phyloP scores from a whole-genome alignment of 2,329 filamentous ascomycete genomes.

The Botrytis sinoallii region DNA sequence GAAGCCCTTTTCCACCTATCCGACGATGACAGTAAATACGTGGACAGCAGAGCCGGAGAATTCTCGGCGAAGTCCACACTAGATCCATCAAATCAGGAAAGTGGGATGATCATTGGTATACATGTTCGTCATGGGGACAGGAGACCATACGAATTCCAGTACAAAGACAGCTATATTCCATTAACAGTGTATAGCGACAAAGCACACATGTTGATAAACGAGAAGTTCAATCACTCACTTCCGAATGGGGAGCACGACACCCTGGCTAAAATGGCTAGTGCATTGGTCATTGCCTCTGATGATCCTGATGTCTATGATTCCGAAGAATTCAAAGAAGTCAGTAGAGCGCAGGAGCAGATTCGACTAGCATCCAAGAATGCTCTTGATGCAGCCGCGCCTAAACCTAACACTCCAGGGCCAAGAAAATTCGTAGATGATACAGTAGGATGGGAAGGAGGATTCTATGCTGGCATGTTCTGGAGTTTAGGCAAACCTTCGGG shows the following conservation, averaged over 20 bases:
- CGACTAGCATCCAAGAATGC: conserved; percentile 64
- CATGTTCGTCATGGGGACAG: conserved; percentile 79
- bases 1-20: conserved; percentile 70
- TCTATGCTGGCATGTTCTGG: conserved; percentile 80
- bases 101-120: conserved; percentile 61
- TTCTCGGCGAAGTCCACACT: conserved; percentile 48
- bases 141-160: conserved; percentile 74
- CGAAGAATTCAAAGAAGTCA: conserved; percentile 56
- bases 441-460: conserved; percentile 85
- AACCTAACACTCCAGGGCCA: conserved; percentile 45
- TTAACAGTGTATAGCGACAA: conserved; percentile 62
- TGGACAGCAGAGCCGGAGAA: conserved; percentile 55
- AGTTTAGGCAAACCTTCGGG: conserved; percentile 55
- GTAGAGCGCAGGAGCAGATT: conserved; percentile 72
- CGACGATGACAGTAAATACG: conserved; percentile 63
- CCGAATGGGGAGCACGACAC: conserved; percentile 39
- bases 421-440: conserved; percentile 70
- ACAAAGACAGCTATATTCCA: conserved; percentile 74
- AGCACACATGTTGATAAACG: conserved; percentile 54
- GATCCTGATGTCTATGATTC: conserved; percentile 72
- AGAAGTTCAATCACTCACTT: conserved; percentile 44
- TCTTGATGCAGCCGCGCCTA: conserved; percentile 41
- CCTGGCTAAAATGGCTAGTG: conserved; percentile 41
- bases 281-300: conserved; percentile 72
- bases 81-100: conserved; percentile 43